Evolutionary conservation across 129 eudicot genomes (phyloP), one percentile per base, ranked within the genome.

Genomic region (Smallanthus sonchifolius): DNA sequence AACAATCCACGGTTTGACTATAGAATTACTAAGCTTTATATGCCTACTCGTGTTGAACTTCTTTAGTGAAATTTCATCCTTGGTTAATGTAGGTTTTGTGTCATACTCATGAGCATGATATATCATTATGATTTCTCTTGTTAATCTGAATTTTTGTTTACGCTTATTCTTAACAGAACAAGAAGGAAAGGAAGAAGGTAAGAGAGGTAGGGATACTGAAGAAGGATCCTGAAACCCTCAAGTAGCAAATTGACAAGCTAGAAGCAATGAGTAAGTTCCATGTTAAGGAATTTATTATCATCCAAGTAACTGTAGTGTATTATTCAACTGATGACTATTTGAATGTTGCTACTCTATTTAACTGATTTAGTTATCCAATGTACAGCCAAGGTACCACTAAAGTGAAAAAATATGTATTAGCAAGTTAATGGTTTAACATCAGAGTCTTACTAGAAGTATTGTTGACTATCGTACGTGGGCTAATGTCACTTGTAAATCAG

Each of bases 171-270:
- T 61, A 4, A 55, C 92, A 89, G 96, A 92, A 92, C 84, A 94
- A 94, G 82, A 94, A 94, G 81, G 98, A 94, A 80, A 84, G 98
- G 87, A 94, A 94, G 82, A 94, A 90, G 86, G 98, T 94, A 43
- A 86, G 98, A 77, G 98, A 94, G 72, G 98, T 94, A 60, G 98
- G 98, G 47, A 90, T 94, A 17, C 70, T 94, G 81, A 94, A 94
- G 95, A 94, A 94, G 83, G 98, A 94, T 83, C 98, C 98, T 10
- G 98, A 94, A 57, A 78, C 91, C 14, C 85, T 94, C 28, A 94
- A 74, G 72, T 97, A 94, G 8, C 98, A 94, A 82, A 94, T 94
- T 40, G 86, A 86, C 57, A 94, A 94, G 85, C 65, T 94, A 76
- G 98, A 93, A 80, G 84, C 86, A 2, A 86, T 87, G 96, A 92